phyloP scores from a whole-genome alignment of 495 filamentous ascomycete genomes.

The Thozetella sp. region DNA sequence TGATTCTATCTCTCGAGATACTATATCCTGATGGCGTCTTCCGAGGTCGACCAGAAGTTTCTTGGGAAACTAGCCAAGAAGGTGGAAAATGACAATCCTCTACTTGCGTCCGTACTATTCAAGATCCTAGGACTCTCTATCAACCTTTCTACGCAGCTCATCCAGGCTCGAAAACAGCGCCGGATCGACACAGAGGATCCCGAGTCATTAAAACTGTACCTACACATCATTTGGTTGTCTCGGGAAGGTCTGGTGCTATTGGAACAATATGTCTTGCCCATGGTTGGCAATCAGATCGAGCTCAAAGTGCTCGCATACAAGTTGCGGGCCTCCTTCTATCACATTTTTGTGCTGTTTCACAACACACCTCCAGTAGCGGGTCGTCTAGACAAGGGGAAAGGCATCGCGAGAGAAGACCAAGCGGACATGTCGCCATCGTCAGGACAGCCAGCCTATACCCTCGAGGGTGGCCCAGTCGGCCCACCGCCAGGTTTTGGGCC shows the following conservation, averaged over 20 bases:
- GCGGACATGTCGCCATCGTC: slow-evolving; percentile 26
- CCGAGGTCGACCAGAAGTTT: slow-evolving; percentile 96
- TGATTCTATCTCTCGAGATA: too few relatives aligned
- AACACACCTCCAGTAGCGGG: slow-evolving; percentile 50
- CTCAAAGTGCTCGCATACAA: slow-evolving; percentile 89
- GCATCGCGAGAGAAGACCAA: slow-evolving; percentile 33
- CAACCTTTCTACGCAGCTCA: slow-evolving; percentile 81
- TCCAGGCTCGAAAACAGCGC: slow-evolving; percentile 82
- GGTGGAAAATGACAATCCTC: slow-evolving; percentile 69
- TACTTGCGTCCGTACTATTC: slow-evolving; percentile 80
- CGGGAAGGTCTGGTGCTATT: slow-evolving; percentile 87
- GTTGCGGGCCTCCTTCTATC: slow-evolving; percentile 89
- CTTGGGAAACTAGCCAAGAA: slow-evolving; percentile 81
- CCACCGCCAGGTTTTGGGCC: slow-evolving; percentile 49
- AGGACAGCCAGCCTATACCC: slow-evolving; percentile 37
- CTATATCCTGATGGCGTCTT: slow-evolving; percentile 74
- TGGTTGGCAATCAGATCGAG: slow-evolving; percentile 70
- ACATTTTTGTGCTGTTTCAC: slow-evolving; percentile 96
- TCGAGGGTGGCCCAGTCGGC: slow-evolving; percentile 51
- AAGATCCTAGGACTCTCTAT: slow-evolving; percentile 90
- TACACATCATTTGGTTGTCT: slow-evolving; percentile 94
- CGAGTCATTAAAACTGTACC: slow-evolving; percentile 80
- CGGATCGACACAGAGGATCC: slow-evolving; percentile 79
- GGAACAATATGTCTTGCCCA: slow-evolving; percentile 83
- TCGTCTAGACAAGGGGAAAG: slow-evolving; percentile 45